These are phyloP conservation scores for Jamesozyma hellenica DNA, from an alignment of 805 yeast genomes.

Conservation along the genomic window DNA sequence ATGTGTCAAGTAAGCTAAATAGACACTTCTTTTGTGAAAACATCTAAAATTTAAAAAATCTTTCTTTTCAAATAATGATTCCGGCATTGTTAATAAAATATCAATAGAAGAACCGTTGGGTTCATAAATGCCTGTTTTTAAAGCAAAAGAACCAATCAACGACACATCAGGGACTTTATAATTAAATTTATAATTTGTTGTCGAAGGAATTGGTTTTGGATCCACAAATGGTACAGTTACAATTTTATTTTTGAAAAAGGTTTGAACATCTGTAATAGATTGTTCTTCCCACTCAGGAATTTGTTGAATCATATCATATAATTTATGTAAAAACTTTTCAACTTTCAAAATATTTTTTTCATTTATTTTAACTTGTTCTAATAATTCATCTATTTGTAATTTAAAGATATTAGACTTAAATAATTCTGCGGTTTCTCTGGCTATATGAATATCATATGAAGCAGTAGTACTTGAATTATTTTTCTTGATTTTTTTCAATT, in stretches of 20 bases:
- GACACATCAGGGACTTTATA: constrained; percentile 65
- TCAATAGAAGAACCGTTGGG: constrained; percentile 65
- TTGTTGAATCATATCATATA: constrained; percentile 56
- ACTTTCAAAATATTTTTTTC: constrained; percentile 55
- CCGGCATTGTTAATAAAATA: constrained; percentile 75
- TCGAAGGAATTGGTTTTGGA: constrained; percentile 58
- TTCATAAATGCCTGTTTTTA: constrained; percentile 66
- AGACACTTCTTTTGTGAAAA: constrained; percentile 80
- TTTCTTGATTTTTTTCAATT: constrained; percentile 6
- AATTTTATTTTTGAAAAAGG: constrained; percentile 39
- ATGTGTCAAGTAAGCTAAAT: constrained; percentile 68
- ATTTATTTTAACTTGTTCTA: constrained; percentile 69
- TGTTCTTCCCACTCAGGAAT: constrained; percentile 48
- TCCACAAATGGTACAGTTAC: constrained; percentile 78
- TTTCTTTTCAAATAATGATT: constrained; percentile 62
- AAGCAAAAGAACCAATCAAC: constrained; percentile 80
- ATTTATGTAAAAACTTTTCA: constrained; percentile 65
- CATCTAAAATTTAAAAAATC: constrained; percentile 88
- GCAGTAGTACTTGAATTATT: constrained; percentile 13
- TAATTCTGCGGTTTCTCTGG: constrained; percentile 86
- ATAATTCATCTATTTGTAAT: constrained; percentile 82
- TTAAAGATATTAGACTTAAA: constrained; percentile 94
- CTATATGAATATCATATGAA: constrained; percentile 80
- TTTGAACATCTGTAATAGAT: constrained; percentile 50
- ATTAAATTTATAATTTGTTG: constrained; percentile 60